Evolutionary conservation across 129 eudicot genomes (phyloP).

Genomic region (sunflower (Helianthus annuus)): HanXRQr2.0-SUNRISE NC_035445.2:130166069-130166568

Average conservation of each 20-base stretch:
- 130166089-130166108: not conserved
- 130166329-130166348: not conserved
- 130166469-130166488: not conserved
- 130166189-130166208: slow-evolving; percentile 93
- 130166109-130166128: not conserved
- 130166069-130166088: not conserved
- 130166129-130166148: slow-evolving; percentile 60
- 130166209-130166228: slow-evolving; percentile 93
- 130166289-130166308: slow-evolving; percentile 62
- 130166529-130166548: slow-evolving; percentile 88
- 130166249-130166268: slow-evolving; percentile 85
- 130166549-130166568: slow-evolving; percentile 97
- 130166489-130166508: not conserved
- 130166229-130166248: slow-evolving; percentile 94
- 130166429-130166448: slow-evolving; percentile 87
- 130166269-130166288: slow-evolving; percentile 68
- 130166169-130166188: slow-evolving; percentile 68
- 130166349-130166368: not conserved
- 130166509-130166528: slow-evolving; percentile 15
- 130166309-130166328: slow-evolving; percentile 14
- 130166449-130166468: not conserved
- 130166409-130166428: slow-evolving; percentile 91
- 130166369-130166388: slow-evolving; percentile 75
- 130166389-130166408: slow-evolving; percentile 89
- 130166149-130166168: slow-evolving; percentile 80